These are phyloP conservation scores for Penicillium bialowiezense DNA, from an alignment of 495 filamentous ascomycete genomes.

Conservation along the genomic window DNA sequence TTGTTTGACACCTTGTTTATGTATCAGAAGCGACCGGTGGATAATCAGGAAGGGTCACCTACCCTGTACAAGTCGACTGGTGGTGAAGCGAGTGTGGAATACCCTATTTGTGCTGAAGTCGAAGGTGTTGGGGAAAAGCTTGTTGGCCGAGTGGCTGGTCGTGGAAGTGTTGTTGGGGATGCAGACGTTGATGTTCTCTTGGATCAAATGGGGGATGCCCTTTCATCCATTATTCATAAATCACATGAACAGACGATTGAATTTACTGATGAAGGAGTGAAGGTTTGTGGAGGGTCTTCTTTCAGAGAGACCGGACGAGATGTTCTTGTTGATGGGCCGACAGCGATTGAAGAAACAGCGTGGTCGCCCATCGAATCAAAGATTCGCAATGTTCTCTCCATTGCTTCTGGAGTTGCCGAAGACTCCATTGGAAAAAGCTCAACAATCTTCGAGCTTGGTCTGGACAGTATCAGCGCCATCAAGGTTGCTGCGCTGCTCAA, in stretches of 20 bases:
- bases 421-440: conserved; percentile 58
- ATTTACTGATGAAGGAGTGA: conserved; percentile 40
- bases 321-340: neutral
- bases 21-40: conserved; percentile 57
- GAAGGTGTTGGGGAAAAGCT: conserved; percentile 54
- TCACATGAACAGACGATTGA: conserved; percentile 48
- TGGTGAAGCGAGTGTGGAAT: conserved; percentile 64
- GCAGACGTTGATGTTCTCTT: conserved; percentile 46
- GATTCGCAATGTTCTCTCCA: conserved; percentile 61
- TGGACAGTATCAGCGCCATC: conserved; percentile 90
- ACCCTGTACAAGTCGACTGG: conserved; percentile 54
- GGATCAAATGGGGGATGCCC: conserved; percentile 49
- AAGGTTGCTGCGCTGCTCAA: conserved; percentile 35
- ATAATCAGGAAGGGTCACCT: neutral
- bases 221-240: conserved; percentile 48
- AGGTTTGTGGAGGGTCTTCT: conserved; percentile 51
- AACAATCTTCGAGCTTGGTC: conserved; percentile 79
- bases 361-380: conserved; percentile 37
- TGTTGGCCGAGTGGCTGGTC: conserved; percentile 68
- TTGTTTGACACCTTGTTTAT: conserved; percentile 86
- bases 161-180: conserved; percentile 47
- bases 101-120: conserved; percentile 77
- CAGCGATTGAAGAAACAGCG: conserved; percentile 1
- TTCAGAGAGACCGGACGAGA: conserved; percentile 14
- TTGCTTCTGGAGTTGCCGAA: conserved; percentile 59